Conservation (phyloP, 2,329 filamentous ascomycete species). For the Diplodia mutila region DNA sequence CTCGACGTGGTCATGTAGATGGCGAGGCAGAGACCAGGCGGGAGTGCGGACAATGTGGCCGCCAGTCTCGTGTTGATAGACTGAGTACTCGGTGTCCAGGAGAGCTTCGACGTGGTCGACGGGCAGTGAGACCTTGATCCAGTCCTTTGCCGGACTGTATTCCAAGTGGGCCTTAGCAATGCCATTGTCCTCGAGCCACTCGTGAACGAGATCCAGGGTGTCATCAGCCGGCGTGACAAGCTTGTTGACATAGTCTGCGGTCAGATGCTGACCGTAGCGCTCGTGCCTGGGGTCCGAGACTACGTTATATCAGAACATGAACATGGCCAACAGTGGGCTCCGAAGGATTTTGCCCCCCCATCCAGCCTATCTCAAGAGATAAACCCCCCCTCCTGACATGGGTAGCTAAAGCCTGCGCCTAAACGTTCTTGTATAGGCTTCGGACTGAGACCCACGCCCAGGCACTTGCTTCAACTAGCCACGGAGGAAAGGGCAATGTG, state of each 20-base stretch:
- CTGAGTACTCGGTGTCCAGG: constrained; percentile 53
- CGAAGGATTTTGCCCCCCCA: neutral
- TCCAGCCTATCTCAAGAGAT: neutral
- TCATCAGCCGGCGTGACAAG: constrained; percentile 59
- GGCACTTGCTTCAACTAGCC: no score
- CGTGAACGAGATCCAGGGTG: constrained; percentile 56
- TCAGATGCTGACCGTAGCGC: constrained; percentile 61
- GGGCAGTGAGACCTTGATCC: constrained; percentile 59
- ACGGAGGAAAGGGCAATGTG: neutral
- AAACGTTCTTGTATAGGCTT: no score
- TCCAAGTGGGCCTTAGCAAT: constrained; percentile 44
- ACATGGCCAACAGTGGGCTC: neutral
- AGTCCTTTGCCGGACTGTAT: constrained; percentile 61
- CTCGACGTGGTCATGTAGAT: constrained; percentile 63
- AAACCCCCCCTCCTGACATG: no score
- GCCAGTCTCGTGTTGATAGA: constrained; percentile 61
- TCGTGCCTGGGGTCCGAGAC: constrained; percentile 58
- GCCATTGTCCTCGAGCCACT: constrained; percentile 60
- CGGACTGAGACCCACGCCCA: no score
- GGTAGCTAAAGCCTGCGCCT: no score
- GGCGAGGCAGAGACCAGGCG: constrained; percentile 61
- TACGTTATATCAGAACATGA: constrained; percentile 28
- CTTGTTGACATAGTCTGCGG: constrained; percentile 55
- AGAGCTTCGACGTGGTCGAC: constrained; percentile 57
- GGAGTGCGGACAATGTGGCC: constrained; percentile 56